Conservation (phyloP, 2,329 filamentous ascomycete genomes). For the Chaetomiaceae sp. region DNA sequence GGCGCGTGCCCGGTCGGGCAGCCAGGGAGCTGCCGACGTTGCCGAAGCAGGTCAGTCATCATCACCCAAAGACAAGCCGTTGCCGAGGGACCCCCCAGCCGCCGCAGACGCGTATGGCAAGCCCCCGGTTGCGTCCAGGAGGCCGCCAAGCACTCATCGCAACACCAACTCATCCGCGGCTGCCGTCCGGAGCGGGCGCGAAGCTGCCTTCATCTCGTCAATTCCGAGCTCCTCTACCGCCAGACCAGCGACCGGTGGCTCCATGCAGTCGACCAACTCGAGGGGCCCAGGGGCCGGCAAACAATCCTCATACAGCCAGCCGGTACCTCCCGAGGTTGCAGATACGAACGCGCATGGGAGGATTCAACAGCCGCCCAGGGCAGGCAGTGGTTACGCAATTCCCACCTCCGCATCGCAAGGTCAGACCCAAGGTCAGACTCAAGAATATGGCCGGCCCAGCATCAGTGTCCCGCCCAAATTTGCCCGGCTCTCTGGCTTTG, state of each 20-base stretch:
- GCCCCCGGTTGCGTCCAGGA: conserved; percentile 34
- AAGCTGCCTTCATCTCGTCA: conserved; percentile 49
- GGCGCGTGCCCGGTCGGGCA: conserved; percentile 52
- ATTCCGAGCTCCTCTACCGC: conserved; percentile 43
- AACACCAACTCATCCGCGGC: conserved; percentile 39
- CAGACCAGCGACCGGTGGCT: conserved; percentile 77
- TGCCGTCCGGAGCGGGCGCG: conserved; percentile 43
- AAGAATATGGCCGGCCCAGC: conserved; percentile 56
- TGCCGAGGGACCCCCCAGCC: conserved; percentile 54
- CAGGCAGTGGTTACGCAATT: conserved; percentile 63
- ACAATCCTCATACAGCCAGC: conserved; percentile 80
- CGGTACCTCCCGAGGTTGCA: conserved; percentile 78
- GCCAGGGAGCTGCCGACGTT: conserved; percentile 48
- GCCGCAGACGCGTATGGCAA: conserved; percentile 41
- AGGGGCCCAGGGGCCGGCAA: conserved; percentile 51
- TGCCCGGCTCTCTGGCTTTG: conserved; percentile 54
- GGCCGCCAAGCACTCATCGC: conserved; percentile 47
- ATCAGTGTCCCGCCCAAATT: conserved; percentile 57
- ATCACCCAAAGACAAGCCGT: conserved; percentile 51
- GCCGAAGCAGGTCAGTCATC: conserved; percentile 25
- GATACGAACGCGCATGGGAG: conserved; percentile 85
- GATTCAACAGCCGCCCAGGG: conserved; percentile 72
- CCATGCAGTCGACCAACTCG: conserved; percentile 65
- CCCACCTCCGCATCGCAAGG: conserved; percentile 58
- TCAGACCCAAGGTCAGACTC: conserved; percentile 44